These are phyloP conservation scores for Mortierella sp. DNA, from an alignment of 371 early-diverging fungal genomes.

Conservation along the genomic window DNA sequence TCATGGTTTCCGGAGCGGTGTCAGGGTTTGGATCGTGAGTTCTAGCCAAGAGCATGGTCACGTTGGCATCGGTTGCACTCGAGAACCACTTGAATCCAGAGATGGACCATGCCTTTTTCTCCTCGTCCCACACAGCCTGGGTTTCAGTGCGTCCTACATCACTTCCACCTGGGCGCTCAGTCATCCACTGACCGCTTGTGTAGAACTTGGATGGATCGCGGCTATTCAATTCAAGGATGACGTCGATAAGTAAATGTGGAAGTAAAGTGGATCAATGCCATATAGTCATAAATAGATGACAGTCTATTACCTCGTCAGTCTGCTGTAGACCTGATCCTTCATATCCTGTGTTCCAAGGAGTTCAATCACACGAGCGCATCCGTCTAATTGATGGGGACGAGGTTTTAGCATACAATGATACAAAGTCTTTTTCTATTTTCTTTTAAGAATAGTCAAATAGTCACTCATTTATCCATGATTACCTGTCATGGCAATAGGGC, in stretches of 20 bases:
- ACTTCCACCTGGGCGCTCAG: constrained; percentile 78
- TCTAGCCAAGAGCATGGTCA: constrained; percentile 75
- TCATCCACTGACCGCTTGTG: constrained; percentile 85
- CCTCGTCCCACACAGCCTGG: constrained; percentile 62
- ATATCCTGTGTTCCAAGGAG: constrained; percentile 64
- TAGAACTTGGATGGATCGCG: constrained; percentile 70
- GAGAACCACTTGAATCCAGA: constrained; percentile 84
- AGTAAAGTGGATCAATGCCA: background rate
- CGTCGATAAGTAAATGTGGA: background rate
- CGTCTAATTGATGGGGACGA: constrained; percentile 55
- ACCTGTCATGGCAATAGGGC: constrained; percentile 80
- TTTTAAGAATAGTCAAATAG: no score
- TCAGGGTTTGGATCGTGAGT: constrained; percentile 59
- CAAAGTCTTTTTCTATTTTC: no score
- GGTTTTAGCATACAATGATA: no score
- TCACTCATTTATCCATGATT: background rate
- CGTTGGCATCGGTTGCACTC: constrained; percentile 75
- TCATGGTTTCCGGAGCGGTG: constrained; percentile 31
- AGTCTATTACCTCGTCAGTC: constrained; percentile 49
- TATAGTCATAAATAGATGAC: background rate
- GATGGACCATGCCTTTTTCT: constrained; percentile 61
- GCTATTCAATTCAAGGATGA: constrained; percentile 13
- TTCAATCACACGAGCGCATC: constrained; percentile 73
- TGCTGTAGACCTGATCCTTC: constrained; percentile 60
- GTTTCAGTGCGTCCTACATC: constrained; percentile 73